These are phyloP conservation scores for Dictyostelium purpureum DNA, from an alignment of 78 protist species.

Conservation along the genomic window DNA sequence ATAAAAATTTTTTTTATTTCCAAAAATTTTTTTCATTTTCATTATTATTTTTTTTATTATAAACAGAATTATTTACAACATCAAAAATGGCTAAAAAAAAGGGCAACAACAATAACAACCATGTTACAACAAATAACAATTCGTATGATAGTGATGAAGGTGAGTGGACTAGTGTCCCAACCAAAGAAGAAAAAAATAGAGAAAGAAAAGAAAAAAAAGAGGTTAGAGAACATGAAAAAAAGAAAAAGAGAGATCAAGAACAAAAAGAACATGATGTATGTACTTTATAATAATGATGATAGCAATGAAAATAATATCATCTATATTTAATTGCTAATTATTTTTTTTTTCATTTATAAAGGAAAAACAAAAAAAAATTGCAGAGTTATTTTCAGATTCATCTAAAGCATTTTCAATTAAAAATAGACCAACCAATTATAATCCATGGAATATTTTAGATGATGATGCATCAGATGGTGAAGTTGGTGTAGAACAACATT, in stretches of 20 bases:
- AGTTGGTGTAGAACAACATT: neutral
- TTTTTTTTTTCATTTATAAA: neutral
- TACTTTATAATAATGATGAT: neutral
- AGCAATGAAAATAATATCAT: neutral
- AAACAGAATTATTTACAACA: too few relatives aligned
- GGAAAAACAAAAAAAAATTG: slow-evolving; percentile 45
- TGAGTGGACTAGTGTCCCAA: slow-evolving; percentile 29
- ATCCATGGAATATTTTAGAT: slow-evolving; percentile 41
- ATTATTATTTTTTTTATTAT: too few relatives aligned
- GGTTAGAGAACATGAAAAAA: neutral
- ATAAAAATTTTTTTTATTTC: too few relatives aligned
- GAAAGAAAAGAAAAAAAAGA: slow-evolving; percentile 9
- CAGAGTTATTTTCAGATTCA: slow-evolving; percentile 27
- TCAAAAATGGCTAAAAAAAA: slow-evolving; percentile 10
- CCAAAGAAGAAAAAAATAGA: slow-evolving; percentile 11
- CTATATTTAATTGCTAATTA: neutral
- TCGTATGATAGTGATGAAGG: slow-evolving; percentile 6
- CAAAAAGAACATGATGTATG: slow-evolving; percentile 5
- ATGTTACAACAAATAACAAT: too few relatives aligned
- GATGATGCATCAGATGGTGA: slow-evolving; percentile 43
- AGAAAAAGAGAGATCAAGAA: slow-evolving; percentile 31
- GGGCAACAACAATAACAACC: neutral
- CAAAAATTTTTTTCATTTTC: too few relatives aligned
- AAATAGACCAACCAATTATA: neutral
- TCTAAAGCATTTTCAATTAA: slow-evolving; percentile 29